These are phyloP conservation scores for Camellia japonica DNA, from an alignment of 148 eudicot species.

Conservation along the genomic window DNA sequence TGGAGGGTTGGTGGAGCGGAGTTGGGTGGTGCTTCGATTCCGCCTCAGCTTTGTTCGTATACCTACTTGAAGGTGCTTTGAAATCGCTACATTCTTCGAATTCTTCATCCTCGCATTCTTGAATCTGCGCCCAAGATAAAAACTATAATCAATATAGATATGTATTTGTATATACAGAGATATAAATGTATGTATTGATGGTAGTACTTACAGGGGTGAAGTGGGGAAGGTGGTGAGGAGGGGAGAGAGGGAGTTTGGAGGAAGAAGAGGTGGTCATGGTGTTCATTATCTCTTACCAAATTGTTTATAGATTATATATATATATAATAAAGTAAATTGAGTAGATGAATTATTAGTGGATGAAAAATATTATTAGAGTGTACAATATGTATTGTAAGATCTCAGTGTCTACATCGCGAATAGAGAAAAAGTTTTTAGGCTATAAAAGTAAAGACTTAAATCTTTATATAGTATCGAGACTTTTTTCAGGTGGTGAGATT, in stretches of 20 bases:
- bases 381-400: too few species aligned
- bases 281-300: conserved; percentile 4
- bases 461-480: too few species aligned
- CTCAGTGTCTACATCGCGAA: too few species aligned
- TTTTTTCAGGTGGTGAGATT: too few species aligned
- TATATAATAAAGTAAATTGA: too few species aligned
- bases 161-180: too few species aligned
- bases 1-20: conserved; percentile 39
- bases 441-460: too few species aligned
- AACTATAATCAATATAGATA: background rate
- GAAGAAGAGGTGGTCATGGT: conserved; percentile 48
- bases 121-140: conserved; percentile 51
- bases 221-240: conserved; percentile 54
- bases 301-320: background rate
- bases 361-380: too few species aligned
- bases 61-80: conserved; percentile 27
- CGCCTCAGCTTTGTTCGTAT: background rate
- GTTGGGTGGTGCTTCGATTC: conserved; percentile 44
- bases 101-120: conserved; percentile 57
- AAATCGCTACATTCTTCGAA: conserved; percentile 45
- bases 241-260: conserved; percentile 37
- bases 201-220: conserved; percentile 70
- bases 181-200: background rate
- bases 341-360: too few species aligned
- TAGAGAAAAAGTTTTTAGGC: rapidly evolving